phyloP scores from a whole-genome alignment of 495 filamentous ascomycete species.

The Darksidea phi region DNA sequence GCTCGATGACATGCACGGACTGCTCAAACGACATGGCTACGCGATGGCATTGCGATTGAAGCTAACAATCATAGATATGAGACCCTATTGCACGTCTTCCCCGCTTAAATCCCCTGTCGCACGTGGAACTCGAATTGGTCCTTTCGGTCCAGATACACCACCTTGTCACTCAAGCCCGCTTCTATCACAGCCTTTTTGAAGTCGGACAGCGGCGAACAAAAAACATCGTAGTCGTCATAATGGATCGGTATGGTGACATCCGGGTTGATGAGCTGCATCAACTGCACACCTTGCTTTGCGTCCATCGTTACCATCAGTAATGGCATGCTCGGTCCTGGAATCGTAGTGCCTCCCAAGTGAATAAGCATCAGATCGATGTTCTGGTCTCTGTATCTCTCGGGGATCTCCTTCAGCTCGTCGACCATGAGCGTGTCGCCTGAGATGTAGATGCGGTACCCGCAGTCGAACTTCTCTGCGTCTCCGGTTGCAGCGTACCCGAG shows the following conservation, averaged over 20 bases:
- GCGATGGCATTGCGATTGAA: background rate
- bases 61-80: background rate
- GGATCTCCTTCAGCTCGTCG: conserved; percentile 62
- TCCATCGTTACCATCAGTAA: conserved; percentile 75
- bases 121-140: conserved; percentile 51
- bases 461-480: conserved; percentile 40
- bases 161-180: conserved; percentile 52
- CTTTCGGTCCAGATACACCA: conserved; percentile 62
- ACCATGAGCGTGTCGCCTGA: conserved; percentile 69
- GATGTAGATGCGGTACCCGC: conserved; percentile 67
- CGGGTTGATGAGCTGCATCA: conserved; percentile 60
- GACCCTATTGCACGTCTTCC: background rate
- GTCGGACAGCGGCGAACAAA: conserved; percentile 58
- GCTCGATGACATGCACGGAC: background rate
- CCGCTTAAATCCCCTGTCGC: background rate
- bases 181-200: conserved; percentile 57
- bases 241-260: conserved; percentile 69
- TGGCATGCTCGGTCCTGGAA: conserved; percentile 57
- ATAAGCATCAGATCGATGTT: conserved; percentile 68
- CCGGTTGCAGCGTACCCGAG: conserved; percentile 49
- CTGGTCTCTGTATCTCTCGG: conserved; percentile 49
- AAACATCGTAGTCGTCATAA: conserved; percentile 67
- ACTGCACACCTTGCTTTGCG: conserved; percentile 59
- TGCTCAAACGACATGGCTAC: too few relatives aligned
- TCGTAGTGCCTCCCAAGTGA: conserved; percentile 66